phyloP scores from a whole-genome alignment of 768 basidiomycete genomes.

The Serpula lacrymans region DNA sequence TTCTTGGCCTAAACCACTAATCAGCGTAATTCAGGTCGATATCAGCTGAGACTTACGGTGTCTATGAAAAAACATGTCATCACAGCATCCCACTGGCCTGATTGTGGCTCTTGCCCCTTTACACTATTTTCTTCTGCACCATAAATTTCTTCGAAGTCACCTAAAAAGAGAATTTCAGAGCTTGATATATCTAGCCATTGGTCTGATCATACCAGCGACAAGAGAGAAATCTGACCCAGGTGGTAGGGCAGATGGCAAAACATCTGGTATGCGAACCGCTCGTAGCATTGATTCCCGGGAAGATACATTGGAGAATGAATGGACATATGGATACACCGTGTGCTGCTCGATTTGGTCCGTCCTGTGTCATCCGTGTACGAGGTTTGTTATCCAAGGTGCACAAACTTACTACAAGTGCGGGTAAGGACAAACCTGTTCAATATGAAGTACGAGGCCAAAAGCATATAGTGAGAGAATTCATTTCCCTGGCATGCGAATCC shows the following conservation, averaged over 20 bases:
- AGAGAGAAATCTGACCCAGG: conserved; percentile 69
- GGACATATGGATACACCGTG: conserved; percentile 85
- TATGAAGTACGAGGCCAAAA: conserved; percentile 84
- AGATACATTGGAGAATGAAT: conserved; percentile 84
- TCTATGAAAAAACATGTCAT: conserved; percentile 98
- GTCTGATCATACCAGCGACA: conserved; percentile 63
- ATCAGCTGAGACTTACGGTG: conserved; percentile 52
- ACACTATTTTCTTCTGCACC: conserved; percentile 45
- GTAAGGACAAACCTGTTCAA: conserved; percentile 65
- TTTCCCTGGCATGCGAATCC: conserved; percentile 93
- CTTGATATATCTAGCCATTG: neutral
- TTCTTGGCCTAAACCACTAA: conserved; percentile 85
- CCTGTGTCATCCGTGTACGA: conserved; percentile 27
- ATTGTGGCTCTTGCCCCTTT: conserved; percentile 59
- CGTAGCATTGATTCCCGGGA: conserved; percentile 59
- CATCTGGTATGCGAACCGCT: conserved; percentile 75
- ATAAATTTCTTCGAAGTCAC: conserved; percentile 94
- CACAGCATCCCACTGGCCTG: conserved; percentile 83
- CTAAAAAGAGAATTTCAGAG: no score
- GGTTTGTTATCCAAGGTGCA: neutral
- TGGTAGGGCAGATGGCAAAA: conserved; percentile 72
- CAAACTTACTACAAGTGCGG: neutral
- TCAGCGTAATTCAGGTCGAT: neutral
- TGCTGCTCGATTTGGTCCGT: conserved; percentile 66
- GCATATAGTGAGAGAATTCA: conserved; percentile 95